Conservation (phyloP, 129 eudicot genomes). For the Flaveria sonorensis region DNA sequence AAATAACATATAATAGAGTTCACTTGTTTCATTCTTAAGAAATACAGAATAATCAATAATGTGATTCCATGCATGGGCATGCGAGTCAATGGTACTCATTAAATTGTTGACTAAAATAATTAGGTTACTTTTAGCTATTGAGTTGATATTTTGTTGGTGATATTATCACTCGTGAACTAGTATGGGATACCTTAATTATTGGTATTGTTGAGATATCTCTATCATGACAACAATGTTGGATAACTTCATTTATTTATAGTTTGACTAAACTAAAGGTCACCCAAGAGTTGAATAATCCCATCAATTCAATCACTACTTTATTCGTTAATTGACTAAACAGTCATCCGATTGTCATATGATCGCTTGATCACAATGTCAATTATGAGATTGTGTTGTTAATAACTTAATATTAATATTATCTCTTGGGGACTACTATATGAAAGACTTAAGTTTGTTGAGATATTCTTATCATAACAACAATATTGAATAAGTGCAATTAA, state of each 20-base stretch:
- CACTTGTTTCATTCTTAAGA: not conserved
- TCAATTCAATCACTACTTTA: slow-evolving; percentile 8
- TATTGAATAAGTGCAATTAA: not conserved
- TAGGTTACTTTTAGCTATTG: not conserved
- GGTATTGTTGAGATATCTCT: slow-evolving; percentile 20
- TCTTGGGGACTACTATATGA: not conserved
- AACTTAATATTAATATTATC: not conserved
- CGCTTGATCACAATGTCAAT: slow-evolving; percentile 7
- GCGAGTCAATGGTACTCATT: not conserved
- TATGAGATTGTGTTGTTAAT: slow-evolving; percentile 9
- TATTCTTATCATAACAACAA: slow-evolving; percentile 6
- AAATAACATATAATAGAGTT: not conserved
- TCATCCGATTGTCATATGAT: slow-evolving; percentile 7
- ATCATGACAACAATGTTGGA: slow-evolving; percentile 16
- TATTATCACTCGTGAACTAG: slow-evolving; percentile 26
- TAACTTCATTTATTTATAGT: not conserved
- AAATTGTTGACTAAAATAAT: slow-evolving; percentile 21
- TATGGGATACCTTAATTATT: slow-evolving; percentile 14
- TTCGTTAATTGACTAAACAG: not conserved
- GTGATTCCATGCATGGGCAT: not conserved
- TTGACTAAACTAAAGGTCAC: slow-evolving; percentile 23
- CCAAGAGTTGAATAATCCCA: not conserved
- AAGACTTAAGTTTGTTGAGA: not conserved
- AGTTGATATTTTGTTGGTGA: slow-evolving; percentile 12
- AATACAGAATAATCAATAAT: not conserved